A percentile compares a stretch with the other conserved stretches of the same genome.
These are phyloP conservation scores for Cystobasidium tubakii DNA, from an alignment of 768 basidiomycete species.

Conservation along the genomic window DNA sequence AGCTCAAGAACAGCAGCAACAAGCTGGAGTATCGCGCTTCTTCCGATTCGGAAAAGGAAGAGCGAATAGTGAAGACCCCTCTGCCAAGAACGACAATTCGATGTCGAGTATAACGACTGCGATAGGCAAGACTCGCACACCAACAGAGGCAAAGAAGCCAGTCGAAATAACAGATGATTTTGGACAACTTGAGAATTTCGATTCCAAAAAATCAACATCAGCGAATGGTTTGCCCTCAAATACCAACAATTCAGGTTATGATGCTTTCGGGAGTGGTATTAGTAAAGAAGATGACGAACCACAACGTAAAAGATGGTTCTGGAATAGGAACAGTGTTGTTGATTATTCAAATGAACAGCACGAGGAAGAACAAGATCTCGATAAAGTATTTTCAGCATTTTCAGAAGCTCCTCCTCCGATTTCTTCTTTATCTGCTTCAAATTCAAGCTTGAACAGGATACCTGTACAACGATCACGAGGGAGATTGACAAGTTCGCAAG, in stretches of 20 bases:
- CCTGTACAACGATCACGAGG: neutral
- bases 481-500: neutral
- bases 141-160: neutral
- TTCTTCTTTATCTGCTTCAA: neutral
- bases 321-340: conserved; percentile 6
- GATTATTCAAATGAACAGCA: conserved; percentile 11
- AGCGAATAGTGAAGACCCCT: neutral
- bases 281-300: neutral
- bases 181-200: conserved; percentile 32
- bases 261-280: neutral
- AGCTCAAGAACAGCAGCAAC: neutral
- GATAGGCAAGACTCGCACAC: neutral
- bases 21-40: conserved; percentile 2
- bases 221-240: neutral
- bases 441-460: neutral
- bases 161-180: conserved; percentile 32
- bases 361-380: conserved; percentile 14
- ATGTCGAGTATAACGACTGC: neutral
- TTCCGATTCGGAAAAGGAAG: conserved; percentile 8
- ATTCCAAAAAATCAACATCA: conserved; percentile 12
- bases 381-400: conserved; percentile 14
- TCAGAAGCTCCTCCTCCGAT: neutral
- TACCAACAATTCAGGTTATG: neutral
- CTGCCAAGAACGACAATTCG: neutral
- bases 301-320: neutral